phyloP scores from a whole-genome alignment of 1,284 basidiomycete genomes.

The Fomitopsis palustris region DNA sequence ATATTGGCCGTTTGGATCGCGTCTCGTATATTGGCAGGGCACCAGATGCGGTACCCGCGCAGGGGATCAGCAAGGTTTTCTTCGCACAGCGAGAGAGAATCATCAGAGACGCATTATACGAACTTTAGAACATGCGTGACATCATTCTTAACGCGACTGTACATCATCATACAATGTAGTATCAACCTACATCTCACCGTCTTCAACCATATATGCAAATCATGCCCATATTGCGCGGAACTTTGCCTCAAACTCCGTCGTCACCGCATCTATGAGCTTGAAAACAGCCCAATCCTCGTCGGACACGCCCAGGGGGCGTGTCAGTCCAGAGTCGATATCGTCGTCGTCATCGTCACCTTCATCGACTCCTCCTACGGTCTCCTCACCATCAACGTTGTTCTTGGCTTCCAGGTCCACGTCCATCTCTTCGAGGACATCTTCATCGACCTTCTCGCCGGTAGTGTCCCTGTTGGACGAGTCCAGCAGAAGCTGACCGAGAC shows the following conservation, averaged over 20 bases:
- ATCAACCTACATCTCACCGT: background rate
- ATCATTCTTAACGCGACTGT: background rate
- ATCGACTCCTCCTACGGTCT: conserved; percentile 34
- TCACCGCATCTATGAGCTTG: conserved; percentile 41
- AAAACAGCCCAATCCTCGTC: conserved; percentile 57
- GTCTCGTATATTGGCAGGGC: conserved; percentile 63
- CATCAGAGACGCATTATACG: conserved; percentile 51
- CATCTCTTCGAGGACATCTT: conserved; percentile 11
- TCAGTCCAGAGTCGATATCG: conserved; percentile 26
- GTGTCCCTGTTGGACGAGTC: conserved; percentile 21
- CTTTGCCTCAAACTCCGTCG: conserved; percentile 42
- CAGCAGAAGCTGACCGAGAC: conserved; percentile 38
- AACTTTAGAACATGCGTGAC: background rate
- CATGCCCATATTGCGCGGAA: conserved; percentile 41
- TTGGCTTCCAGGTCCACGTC: conserved; percentile 22
- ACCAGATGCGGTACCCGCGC: conserved; percentile 72
- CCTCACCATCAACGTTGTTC: conserved; percentile 13
- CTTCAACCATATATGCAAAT: background rate
- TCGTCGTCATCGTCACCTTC: conserved; percentile 28
- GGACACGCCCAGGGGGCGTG: conserved; percentile 35
- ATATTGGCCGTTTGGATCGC: conserved; percentile 27
- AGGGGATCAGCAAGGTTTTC: conserved; percentile 74
- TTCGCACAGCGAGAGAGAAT: conserved; percentile 60
- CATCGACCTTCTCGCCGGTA: conserved; percentile 19
- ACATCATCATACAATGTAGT: background rate